Evolutionary conservation across 1,284 basidiomycete genomes (phyloP).

Genomic region (Takashimella koratensis): DNA sequence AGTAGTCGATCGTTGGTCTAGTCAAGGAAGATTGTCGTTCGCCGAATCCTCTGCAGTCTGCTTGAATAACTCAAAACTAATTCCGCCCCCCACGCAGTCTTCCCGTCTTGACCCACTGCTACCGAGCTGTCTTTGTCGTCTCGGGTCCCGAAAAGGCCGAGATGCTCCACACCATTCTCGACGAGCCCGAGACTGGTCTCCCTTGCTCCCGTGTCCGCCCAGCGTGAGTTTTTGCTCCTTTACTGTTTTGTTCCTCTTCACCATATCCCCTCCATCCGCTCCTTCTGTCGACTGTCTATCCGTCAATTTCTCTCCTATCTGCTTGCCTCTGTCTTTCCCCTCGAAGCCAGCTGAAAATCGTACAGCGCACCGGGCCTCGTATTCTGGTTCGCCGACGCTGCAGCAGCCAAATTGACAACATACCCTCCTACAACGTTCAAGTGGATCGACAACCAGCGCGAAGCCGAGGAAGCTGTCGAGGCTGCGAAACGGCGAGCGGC

Average conservation of each 20-base stretch:
- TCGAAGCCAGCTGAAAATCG: neutral
- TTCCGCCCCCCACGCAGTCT: conserved; percentile 19
- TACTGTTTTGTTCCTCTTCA: neutral
- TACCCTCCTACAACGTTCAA: conserved; percentile 47
- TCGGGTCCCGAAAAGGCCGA: conserved; percentile 81
- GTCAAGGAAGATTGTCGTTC: too few species aligned
- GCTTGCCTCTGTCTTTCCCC: neutral
- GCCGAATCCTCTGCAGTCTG: too few species aligned
- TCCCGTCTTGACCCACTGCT: conserved; percentile 90
- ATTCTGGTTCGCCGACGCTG: conserved; percentile 84
- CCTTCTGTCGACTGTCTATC: neutral
- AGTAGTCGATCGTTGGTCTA: neutral
- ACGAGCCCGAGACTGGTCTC: conserved; percentile 73
- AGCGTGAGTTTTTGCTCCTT: conserved; percentile 44
- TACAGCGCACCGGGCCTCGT: conserved; percentile 68
- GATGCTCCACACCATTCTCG: conserved; percentile 71
- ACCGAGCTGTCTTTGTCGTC: conserved; percentile 83
- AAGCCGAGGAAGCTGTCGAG: conserved; percentile 47
- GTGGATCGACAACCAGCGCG: conserved; percentile 49
- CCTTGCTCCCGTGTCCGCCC: conserved; percentile 83
- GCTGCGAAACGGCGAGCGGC: conserved; percentile 34
- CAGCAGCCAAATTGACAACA: conserved; percentile 58
- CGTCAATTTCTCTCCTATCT: neutral
- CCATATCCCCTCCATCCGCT: neutral
- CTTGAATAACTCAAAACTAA: neutral